These are phyloP conservation scores for Telopea speciosissima DNA, from an alignment of 177 flowering plant genomes.

Conservation along the genomic window DNA sequence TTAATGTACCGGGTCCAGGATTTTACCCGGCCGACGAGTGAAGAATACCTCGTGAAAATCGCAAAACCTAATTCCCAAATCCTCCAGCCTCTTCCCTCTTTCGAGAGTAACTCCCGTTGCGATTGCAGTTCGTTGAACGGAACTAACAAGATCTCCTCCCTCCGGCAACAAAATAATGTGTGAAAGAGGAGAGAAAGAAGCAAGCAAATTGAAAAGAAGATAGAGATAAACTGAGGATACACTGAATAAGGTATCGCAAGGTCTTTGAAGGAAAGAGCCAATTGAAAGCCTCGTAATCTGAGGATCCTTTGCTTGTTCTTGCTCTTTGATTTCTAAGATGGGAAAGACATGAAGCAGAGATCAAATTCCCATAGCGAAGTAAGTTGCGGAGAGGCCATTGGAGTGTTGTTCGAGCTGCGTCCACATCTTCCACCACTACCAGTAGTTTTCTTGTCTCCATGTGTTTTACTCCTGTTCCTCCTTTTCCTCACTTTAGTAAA, in stretches of 20 bases:
- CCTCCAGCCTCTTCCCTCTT: too few relatives aligned
- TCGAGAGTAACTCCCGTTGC: too few relatives aligned
- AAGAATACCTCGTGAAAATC: too few relatives aligned
- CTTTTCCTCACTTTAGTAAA: too few relatives aligned
- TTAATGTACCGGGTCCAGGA: too few relatives aligned
- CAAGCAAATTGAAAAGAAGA: not conserved
- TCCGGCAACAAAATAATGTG: too few relatives aligned
- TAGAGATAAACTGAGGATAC: slow-evolving; percentile 26
- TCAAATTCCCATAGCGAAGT: slow-evolving; percentile 52
- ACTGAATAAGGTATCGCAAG: slow-evolving; percentile 54
- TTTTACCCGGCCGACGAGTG: too few relatives aligned
- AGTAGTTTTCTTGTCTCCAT: slow-evolving; percentile 53
- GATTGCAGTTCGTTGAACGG: too few relatives aligned
- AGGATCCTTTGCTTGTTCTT: slow-evolving; percentile 20
- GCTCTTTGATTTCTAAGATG: slow-evolving; percentile 25
- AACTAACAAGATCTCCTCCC: too few relatives aligned
- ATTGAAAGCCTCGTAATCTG: slow-evolving; percentile 65
- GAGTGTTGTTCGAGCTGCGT: slow-evolving; percentile 69
- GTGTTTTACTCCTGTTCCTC: too few relatives aligned
- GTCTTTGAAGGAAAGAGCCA: slow-evolving; percentile 83
- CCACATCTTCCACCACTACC: slow-evolving; percentile 80
- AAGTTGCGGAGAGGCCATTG: slow-evolving; percentile 79
- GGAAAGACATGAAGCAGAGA: slow-evolving; percentile 75
- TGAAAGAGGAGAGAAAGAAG: too few relatives aligned
- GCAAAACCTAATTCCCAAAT: too few relatives aligned